Evolutionary conservation across 306 rosid species (phyloP), one percentile per base, ranked within the genome.

Genomic region (Myrica gale): DNA sequence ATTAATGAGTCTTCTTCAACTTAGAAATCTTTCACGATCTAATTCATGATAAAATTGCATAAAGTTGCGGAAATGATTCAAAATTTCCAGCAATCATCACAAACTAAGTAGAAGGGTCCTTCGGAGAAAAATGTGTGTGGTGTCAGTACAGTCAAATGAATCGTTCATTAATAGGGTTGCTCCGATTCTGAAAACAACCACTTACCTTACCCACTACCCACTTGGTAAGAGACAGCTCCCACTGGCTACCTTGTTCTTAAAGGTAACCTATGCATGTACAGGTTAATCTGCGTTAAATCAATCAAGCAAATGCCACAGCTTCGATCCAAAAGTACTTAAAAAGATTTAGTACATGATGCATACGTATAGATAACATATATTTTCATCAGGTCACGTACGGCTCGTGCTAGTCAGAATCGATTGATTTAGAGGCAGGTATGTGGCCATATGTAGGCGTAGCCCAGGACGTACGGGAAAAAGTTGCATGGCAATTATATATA

Each of bases 401-500:
- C 37, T 32, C 86, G 86, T 83, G 83, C 81, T 79, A 75, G 83
- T 76, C 79, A 79, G 83, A 61, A 61, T 10, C 42, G 68, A 78
- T 61, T 52, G 26, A 71, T 76, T 58, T 77, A 68, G 47, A 73
- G 70, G 45, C 66, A 43, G 21, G 72, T 51, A 66, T 66, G 81
- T 66, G 16, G 17, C 62, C 61, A 74, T 51, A 75, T 71, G 74
- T 74, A 56, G 73, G 41, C 73, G 74, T 74, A 56, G 73, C 46
- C 73, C 78, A 78, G 74, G 83, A 81, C 66, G 76, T 75, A 75
- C 37, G 76, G 79, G 88, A 50, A 79, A 85, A 82, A 85, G 88
- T 82, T 85, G 86, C 89, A 85, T 82, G 86, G 84, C 74, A 79
- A 82, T 76, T 73, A 82, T 70, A 32, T 32, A 32, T 32, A 32